Evolutionary conservation across 2,329 filamentous ascomycete species (phyloP).

Genomic region (Aureobasidium sp.): DNA sequence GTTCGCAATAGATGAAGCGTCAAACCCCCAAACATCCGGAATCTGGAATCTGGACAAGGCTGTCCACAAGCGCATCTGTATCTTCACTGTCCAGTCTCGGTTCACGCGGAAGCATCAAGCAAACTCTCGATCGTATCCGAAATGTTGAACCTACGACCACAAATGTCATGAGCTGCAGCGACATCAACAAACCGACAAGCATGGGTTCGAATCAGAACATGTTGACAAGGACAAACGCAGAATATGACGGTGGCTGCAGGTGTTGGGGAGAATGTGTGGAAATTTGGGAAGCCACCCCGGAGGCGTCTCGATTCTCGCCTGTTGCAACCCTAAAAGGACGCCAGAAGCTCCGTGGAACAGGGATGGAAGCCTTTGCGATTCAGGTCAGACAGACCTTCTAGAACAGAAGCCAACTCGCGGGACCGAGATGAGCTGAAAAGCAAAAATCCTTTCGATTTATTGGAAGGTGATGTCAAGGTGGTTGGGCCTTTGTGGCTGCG

Average conservation of each 20-base stretch:
- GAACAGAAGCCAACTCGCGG: not conserved
- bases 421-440: constrained; percentile 3
- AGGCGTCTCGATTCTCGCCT: constrained; percentile 1
- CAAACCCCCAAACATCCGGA: not conserved
- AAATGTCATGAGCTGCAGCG: not conserved
- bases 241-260: constrained; percentile 1
- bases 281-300: constrained; percentile 1
- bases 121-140: not conserved
- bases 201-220: not conserved
- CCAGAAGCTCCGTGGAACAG: constrained; percentile 1
- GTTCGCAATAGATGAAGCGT: not conserved
- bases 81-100: not conserved
- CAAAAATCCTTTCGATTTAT: constrained; percentile 5
- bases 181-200: not conserved
- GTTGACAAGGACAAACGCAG: not conserved
- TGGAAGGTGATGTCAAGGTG: constrained; percentile 4
- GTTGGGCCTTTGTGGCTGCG: not conserved
- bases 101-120: not conserved
- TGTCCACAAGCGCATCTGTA: not conserved
- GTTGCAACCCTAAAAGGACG: not conserved
- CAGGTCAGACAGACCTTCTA: not conserved
- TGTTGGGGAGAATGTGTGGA: not conserved
- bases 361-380: constrained; percentile 4
- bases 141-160: not conserved
- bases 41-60: not conserved